These are phyloP conservation scores for Pseudogymnoascus verrucosus DNA, from an alignment of 2,329 filamentous ascomycete genomes.

Conservation along the genomic window DNA sequence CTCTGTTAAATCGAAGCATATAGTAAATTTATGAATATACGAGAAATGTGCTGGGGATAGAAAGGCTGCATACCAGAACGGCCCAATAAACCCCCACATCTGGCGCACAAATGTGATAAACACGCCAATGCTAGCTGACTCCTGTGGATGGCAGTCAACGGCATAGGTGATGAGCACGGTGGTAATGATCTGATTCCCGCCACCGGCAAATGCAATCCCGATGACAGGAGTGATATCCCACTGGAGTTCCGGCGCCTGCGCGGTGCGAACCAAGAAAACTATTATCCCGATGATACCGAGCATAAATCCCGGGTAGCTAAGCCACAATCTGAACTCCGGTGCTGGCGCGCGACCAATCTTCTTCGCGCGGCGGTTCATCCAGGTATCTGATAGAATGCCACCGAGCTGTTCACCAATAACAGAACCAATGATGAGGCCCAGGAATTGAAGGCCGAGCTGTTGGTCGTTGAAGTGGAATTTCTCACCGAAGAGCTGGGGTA, in stretches of 20 bases:
- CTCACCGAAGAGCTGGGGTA: constrained; percentile 48
- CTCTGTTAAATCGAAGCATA: background rate
- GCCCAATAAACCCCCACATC: constrained; percentile 39
- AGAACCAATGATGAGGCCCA: constrained; percentile 48
- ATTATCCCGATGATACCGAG: constrained; percentile 44
- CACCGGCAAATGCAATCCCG: constrained; percentile 42
- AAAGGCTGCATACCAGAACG: constrained; percentile 18
- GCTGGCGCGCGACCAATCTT: constrained; percentile 26
- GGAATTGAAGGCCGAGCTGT: constrained; percentile 50
- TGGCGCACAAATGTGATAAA: constrained; percentile 50
- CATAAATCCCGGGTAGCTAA: constrained; percentile 44
- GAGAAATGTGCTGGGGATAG: background rate
- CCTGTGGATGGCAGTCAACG: constrained; percentile 47
- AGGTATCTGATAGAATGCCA: constrained; percentile 45
- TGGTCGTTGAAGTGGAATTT: constrained; percentile 50
- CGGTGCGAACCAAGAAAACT: constrained; percentile 44
- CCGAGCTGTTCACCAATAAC: constrained; percentile 51
- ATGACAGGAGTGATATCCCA: constrained; percentile 52
- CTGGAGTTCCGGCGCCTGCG: constrained; percentile 33
- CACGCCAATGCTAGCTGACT: constrained; percentile 47
- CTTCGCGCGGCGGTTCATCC: constrained; percentile 38
- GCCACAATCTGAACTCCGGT: constrained; percentile 49
- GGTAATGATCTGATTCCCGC: constrained; percentile 53
- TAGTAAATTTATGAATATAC: background rate
- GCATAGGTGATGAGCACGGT: constrained; percentile 53